Evolutionary conservation across 768 basidiomycete genomes (phyloP), one percentile per base, ranked within the genome.

Genomic region (Collybiopsis luxurians): DNA sequence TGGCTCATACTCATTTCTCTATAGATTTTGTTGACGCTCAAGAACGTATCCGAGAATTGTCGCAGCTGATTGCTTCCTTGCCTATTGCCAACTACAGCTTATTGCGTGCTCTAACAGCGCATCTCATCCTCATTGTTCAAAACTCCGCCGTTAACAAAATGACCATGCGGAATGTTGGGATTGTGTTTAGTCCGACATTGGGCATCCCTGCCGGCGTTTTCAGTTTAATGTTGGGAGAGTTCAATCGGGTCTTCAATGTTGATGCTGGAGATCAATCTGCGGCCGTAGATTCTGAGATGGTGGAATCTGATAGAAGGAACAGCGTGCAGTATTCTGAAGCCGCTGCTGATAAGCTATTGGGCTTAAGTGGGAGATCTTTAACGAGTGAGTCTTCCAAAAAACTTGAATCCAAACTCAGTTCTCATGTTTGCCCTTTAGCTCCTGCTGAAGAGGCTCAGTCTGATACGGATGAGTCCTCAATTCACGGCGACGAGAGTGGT

Each of bases 121-220:
- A 99, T 71, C 79, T 99, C 59, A 97, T 98, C 62, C 79, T 95
- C 43, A 90, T 99, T 64, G 94, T 98, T 44, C 89, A 93, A 71
- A 95, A 98, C 67, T 84, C 94, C 17, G 64, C 80, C 42, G 74
- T 89, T 57, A 97, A 97, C 84, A 98, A 95, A 78, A 99, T 99
- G 97, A 95, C 90, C 40, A 88, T 98, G 84, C 86, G 96, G 45
- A 99, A 99, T 69, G 93, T 99, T 26, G 95, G 96, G 17, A 98
- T 99, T 59, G 96, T 98, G 23, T 98, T 98, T 74, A 95, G 94
- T 61, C 97, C 97, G 2, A 98, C 97, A 0, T 78, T 99, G 12
- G 95, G 94, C 43, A 97, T 99, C 63, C 96, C 96, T n/a, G 96
- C 96, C 2, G 93, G 93, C 6, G 91, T 98, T 42, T 95, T 98